Evolutionary conservation across 202 grass and related monocot species (phyloP), one percentile per base, ranked within the genome.

Genomic region (Hordeum pubiflorum): DNA sequence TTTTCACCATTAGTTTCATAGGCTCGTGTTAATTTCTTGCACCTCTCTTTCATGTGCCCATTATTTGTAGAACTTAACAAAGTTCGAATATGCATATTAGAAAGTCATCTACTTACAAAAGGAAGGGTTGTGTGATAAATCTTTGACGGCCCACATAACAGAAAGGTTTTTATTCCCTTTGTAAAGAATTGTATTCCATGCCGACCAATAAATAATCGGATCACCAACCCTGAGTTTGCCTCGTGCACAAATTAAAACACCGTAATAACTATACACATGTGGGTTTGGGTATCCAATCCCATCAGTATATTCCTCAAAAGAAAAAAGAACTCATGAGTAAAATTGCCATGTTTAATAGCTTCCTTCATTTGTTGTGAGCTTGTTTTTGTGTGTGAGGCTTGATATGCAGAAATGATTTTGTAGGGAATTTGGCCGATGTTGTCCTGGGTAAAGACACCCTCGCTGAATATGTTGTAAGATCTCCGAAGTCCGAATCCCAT

Each of bases 371-470:
- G n/a, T 14, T 68, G 10, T 13, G 36, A 40, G 21, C n/a, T 68
- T 68, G 34, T 39, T 38, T 39, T 23, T 22, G 64, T 40, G 9
- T 23, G n/a, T 14, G 64, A 23, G n/a, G n/a, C 1, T 68, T 68
- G 36, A 68, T 68, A 40, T 40, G 20, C 64, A 3, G 38, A 23
- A 40, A n/a, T 13, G 37, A 13, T 91, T 69, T 58, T 86, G 56
- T 5, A 91, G 90, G 90, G 33, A 87, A 87, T 46, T 29, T 81
- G 48, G 86, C 78, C 44, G 93, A 97, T 81, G 84, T 93, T 43
- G 88, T 97, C 21, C 86, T 93, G 55, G 88, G 93, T 20, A 93
- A 91, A 63, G 90, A 93, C 81, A 78, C 78, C 4, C 54, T 97
- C 62, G 81, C 83, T 48, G 78, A 57, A 29, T 97, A 93, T 74